Conservation (phyloP, 345 rosid genomes). For the Turritis glabra region DNA sequence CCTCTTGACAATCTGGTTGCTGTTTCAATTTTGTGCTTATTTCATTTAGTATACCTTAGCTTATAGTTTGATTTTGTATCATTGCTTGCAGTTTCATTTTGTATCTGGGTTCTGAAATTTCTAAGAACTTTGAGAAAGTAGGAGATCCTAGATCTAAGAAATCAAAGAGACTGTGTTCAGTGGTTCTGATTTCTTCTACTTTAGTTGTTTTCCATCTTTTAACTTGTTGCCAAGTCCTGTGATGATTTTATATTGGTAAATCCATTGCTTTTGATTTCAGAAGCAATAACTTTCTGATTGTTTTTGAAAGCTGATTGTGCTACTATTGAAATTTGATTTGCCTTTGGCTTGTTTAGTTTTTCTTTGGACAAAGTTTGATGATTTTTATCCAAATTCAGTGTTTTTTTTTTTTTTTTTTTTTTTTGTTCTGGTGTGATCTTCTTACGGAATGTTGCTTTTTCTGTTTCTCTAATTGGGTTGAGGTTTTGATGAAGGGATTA, state of each 20-base stretch:
- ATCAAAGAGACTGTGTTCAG: not conserved
- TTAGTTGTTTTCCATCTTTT: not conserved
- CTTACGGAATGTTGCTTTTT: not conserved
- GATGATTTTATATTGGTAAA: not conserved
- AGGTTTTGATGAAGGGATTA: constrained; percentile 28
- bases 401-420: not conserved
- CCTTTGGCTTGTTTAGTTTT: constrained; percentile 1
- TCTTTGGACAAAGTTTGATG: not conserved
- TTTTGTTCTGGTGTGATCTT: not conserved
- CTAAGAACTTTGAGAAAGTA: not conserved
- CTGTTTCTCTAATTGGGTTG: not conserved
- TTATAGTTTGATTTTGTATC: not conserved
- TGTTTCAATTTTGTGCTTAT: not conserved
- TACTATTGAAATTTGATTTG: not conserved
- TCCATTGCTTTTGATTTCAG: constrained; percentile 1
- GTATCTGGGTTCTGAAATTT: constrained; percentile 21
- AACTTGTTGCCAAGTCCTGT: constrained; percentile 1
- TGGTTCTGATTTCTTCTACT: not conserved
- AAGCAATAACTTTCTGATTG: not conserved
- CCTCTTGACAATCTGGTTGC: not conserved
- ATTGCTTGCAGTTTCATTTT: not conserved
- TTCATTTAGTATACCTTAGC: not conserved
- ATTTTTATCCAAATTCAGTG: not conserved
- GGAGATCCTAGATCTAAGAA: constrained; percentile 21
- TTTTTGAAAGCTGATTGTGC: not conserved